These are phyloP conservation scores for Aspergillus persii DNA, from an alignment of 2,329 filamentous ascomycete species.

Conservation along the genomic window DNA sequence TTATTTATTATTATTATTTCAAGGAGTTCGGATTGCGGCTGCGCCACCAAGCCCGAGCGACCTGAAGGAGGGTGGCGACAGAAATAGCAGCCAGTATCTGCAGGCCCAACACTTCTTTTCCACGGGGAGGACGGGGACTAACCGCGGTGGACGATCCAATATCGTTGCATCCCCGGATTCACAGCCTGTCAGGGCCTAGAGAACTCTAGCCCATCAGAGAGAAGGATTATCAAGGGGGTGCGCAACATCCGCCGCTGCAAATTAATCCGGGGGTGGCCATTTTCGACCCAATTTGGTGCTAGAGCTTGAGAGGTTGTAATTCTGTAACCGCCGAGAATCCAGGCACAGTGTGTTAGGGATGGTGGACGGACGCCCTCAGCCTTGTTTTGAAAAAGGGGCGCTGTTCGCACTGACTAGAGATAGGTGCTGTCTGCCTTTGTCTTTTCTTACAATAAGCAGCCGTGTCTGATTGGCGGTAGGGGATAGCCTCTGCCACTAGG, in stretches of 20 bases:
- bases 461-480: neutral
- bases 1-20: constrained; percentile 1
- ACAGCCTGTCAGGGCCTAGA: constrained; percentile 12
- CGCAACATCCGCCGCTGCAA: neutral
- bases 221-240: constrained; percentile 13
- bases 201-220: constrained; percentile 1
- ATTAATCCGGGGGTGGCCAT: neutral
- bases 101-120: constrained; percentile 10
- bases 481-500: neutral
- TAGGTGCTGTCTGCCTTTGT: neutral
- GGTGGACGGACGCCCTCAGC: neutral
- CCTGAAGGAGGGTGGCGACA: constrained; percentile 21
- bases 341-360: neutral
- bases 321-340: constrained; percentile 8
- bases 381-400: constrained; percentile 4
- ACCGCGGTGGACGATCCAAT: constrained; percentile 8
- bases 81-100: constrained; percentile 16
- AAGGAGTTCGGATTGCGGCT: constrained; percentile 8
- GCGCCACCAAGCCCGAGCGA: constrained; percentile 18
- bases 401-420: neutral
- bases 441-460: neutral
- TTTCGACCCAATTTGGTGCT: neutral
- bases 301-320: neutral
- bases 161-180: constrained; percentile 18
- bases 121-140: constrained; percentile 13